A percentile compares a stretch with the other conserved stretches of the same genome.
These are phyloP conservation scores for Picea sitchensis DNA, from an alignment of 75 land plant genomes.

Conservation along the genomic window DNA sequence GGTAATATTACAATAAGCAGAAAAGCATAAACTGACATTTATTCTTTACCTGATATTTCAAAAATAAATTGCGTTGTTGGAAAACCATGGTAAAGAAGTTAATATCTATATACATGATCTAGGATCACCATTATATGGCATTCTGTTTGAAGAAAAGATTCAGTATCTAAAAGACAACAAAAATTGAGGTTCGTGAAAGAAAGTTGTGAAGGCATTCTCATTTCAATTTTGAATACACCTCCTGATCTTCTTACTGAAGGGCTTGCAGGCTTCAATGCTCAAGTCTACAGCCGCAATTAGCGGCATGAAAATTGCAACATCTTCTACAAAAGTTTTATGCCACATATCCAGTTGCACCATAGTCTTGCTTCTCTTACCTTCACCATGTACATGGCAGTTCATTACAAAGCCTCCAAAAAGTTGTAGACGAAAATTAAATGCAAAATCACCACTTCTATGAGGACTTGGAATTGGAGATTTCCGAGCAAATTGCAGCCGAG, in stretches of 20 bases:
- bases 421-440: slow-evolving; percentile 20
- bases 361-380: slow-evolving; percentile 64
- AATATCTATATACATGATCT: no score
- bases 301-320: slow-evolving; percentile 92
- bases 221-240: slow-evolving; percentile 20
- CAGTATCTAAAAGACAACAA: no score
- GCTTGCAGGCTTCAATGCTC: slow-evolving; percentile 83
- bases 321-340: slow-evolving; percentile 78
- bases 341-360: slow-evolving; percentile 72
- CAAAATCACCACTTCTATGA: slow-evolving; percentile 55
- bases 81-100: no score
- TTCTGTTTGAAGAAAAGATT: no score
- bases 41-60: no score
- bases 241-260: slow-evolving; percentile 21
- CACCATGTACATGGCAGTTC: slow-evolving; percentile 74
- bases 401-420: slow-evolving; percentile 62
- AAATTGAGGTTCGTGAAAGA: background rate
- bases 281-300: slow-evolving; percentile 92
- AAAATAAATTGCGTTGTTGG: no score
- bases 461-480: slow-evolving; percentile 52
- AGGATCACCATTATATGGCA: no score
- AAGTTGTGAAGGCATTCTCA: slow-evolving; percentile 19
- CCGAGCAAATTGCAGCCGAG: no score
- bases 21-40: no score
- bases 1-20: no score